A percentile compares a stretch with the other conserved stretches of the same genome.
Evolutionary conservation across 257 asterid species (phyloP).

Genomic region (Plectranthus barbatus): DNA sequence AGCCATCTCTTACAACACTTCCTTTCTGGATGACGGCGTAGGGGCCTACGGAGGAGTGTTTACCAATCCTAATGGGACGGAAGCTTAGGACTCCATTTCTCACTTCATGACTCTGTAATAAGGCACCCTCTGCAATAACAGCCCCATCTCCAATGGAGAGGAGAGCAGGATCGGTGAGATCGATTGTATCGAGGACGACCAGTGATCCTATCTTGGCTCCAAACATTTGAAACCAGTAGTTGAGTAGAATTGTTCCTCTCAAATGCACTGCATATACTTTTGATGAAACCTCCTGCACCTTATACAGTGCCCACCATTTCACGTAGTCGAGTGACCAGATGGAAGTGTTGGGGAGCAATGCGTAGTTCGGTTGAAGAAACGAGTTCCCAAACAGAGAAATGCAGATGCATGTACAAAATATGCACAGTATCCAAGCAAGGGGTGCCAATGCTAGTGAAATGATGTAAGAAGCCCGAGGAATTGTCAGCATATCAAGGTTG

Average conservation of each 20-base stretch:
- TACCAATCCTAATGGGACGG: slow-evolving; percentile 53
- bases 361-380: slow-evolving; percentile 67
- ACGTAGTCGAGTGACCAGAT: slow-evolving; percentile 53
- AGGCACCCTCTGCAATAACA: slow-evolving; percentile 62
- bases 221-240: slow-evolving; percentile 58
- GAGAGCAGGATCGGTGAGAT: slow-evolving; percentile 63
- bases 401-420: slow-evolving; percentile 45
- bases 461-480: slow-evolving; percentile 33
- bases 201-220: slow-evolving; percentile 69
- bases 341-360: slow-evolving; percentile 40
- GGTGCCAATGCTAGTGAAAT: slow-evolving; percentile 47
- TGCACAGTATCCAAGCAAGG: slow-evolving; percentile 59
- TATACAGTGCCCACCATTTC: slow-evolving; percentile 78
- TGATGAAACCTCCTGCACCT: slow-evolving; percentile 64
- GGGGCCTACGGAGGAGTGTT: slow-evolving; percentile 44
- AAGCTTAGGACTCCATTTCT: slow-evolving; percentile 51
- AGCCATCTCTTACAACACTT: slow-evolving; percentile 39
- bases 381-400: slow-evolving; percentile 58
- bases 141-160: slow-evolving; percentile 54
- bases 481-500: slow-evolving; percentile 11
- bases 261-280: slow-evolving; percentile 60
- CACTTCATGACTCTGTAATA: slow-evolving; percentile 65
- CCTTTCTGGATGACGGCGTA: slow-evolving; percentile 65
- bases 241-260: slow-evolving; percentile 62
- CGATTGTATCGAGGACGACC: slow-evolving; percentile 54